A percentile compares a stretch with the other conserved stretches of the same genome.
Conservation (phyloP, 768 basidiomycete genomes). For the Tulasnella calospora region DNA sequence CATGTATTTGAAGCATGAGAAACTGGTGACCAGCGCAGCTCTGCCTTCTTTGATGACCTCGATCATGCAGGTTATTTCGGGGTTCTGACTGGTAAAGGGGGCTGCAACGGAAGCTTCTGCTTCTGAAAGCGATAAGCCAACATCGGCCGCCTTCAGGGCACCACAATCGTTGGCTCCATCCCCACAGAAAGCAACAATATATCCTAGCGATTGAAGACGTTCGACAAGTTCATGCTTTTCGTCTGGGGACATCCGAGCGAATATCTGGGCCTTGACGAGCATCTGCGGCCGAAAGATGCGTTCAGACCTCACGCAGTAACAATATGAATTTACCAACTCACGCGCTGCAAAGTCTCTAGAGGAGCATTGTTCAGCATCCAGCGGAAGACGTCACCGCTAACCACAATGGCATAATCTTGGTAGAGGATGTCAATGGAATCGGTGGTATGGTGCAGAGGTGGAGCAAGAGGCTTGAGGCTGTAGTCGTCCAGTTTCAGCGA, state of each 20-base stretch:
- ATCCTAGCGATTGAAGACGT: conserved; percentile 84
- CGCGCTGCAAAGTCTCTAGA: conserved; percentile 87
- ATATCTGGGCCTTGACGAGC: conserved; percentile 94
- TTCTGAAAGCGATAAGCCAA: conserved; percentile 92
- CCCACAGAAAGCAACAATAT: conserved; percentile 96
- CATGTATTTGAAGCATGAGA: conserved; percentile 99
- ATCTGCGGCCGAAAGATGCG: conserved; percentile 53
- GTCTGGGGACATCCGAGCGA: conserved; percentile 98
- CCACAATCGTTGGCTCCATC: conserved; percentile 99
- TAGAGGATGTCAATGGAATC: conserved; percentile 68
- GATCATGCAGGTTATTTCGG: conserved; percentile 92
- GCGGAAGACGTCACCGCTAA: conserved; percentile 93
- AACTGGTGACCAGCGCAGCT: conserved; percentile 93
- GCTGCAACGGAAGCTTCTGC: conserved; percentile 98
- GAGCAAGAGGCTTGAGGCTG: conserved; percentile 71
- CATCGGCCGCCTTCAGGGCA: conserved; percentile 96
- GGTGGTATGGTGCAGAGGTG: conserved; percentile 64
- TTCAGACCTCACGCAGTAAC: conserved; percentile 17
- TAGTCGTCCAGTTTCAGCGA: conserved; percentile 82
- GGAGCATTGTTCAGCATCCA: conserved; percentile 98
- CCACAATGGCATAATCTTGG: conserved; percentile 84
- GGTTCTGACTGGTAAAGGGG: conserved; percentile 88
- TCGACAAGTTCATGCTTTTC: conserved; percentile 99
- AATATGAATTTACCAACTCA: conserved; percentile 40
- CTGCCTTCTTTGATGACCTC: conserved; percentile 97